These are phyloP conservation scores for Zymoseptoria tritici DNA, from an alignment of 2,329 filamentous ascomycete genomes.

Conservation along the genomic window DNA sequence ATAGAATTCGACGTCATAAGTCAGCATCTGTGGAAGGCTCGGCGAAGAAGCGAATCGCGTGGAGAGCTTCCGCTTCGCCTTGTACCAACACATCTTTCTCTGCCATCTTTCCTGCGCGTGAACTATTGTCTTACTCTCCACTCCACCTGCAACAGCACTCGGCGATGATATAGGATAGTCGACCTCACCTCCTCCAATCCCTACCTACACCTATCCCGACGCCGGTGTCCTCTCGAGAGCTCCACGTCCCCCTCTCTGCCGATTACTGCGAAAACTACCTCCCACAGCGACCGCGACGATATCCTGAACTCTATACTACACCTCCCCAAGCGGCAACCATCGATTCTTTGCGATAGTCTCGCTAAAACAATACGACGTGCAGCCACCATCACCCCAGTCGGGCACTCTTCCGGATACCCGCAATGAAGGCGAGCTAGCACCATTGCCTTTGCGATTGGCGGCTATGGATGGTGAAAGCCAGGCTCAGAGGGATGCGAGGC, in stretches of 20 bases:
- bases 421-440: conserved; percentile 17
- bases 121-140: neutral
- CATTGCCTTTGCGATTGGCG: conserved; percentile 10
- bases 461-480: conserved; percentile 66
- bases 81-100: neutral
- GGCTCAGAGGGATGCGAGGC: conserved; percentile 70
- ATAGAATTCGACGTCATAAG: neutral
- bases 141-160: neutral
- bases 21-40: neutral
- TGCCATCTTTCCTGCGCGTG: neutral
- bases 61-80: neutral
- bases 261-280: neutral
- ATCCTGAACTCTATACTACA: neutral
- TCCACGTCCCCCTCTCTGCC: neutral
- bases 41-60: neutral
- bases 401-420: conserved; percentile 1
- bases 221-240: neutral
- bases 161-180: neutral
- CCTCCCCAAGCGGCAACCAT: neutral
- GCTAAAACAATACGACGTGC: conserved; percentile 7
- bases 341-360: conserved; percentile 1
- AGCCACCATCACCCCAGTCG: conserved; percentile 1
- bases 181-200: neutral
- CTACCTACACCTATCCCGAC: neutral
- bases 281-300: neutral